A percentile compares a stretch with the other conserved stretches of the same genome.
phyloP scores from a whole-genome alignment of 257 asterid species.

The Lantana camara region DNA sequence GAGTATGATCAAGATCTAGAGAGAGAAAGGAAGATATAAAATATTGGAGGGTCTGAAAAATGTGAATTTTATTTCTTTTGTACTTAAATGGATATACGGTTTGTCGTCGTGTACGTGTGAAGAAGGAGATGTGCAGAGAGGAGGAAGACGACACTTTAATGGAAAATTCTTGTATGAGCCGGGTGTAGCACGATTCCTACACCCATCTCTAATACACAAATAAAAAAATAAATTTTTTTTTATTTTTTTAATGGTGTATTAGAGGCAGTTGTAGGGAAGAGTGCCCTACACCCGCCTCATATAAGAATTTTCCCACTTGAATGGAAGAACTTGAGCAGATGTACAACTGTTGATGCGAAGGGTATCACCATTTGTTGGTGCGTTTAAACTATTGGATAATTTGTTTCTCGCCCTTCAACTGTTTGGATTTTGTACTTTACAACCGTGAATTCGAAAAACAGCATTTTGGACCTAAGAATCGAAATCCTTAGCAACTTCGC shows the following conservation, averaged over 20 bases:
- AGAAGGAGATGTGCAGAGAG: not conserved
- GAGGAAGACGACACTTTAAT: conserved; percentile 15
- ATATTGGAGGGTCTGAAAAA: conserved; percentile 10
- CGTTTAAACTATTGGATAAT: not conserved
- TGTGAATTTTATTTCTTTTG: conserved; percentile 15
- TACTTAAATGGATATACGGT: not conserved
- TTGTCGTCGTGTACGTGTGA: conserved; percentile 8
- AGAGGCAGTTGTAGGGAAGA: no score
- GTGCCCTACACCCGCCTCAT: no score
- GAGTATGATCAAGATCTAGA: conserved; percentile 29
- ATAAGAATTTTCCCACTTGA: no score
- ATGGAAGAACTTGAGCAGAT: no score
- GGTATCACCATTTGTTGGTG: not conserved
- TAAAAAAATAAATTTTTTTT: no score
- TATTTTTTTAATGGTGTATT: no score
- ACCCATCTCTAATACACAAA: no score
- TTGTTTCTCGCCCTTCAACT: not conserved
- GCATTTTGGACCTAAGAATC: not conserved
- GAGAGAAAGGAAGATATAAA: not conserved
- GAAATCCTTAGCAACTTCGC: not conserved
- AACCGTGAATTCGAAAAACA: not conserved
- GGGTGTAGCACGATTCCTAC: no score
- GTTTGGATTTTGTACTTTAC: not conserved
- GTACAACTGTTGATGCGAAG: conserved; percentile 19
- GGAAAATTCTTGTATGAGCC: no score